phyloP scores from a whole-genome alignment of 495 filamentous ascomycete species.

The Trichoderma orchidacearum region DNA sequence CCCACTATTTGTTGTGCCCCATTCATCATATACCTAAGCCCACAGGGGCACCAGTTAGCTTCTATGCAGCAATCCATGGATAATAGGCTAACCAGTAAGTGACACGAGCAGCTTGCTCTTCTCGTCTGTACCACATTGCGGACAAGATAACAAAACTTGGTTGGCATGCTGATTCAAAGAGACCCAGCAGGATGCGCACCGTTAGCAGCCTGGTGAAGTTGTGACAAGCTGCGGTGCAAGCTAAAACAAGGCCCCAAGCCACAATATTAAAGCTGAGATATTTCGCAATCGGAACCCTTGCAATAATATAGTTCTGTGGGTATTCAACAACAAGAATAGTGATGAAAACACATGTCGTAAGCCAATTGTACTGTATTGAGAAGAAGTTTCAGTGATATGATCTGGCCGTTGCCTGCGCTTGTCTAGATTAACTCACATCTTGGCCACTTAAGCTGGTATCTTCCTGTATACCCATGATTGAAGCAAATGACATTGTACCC shows the following conservation, averaged over 20 bases:
- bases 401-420: background rate
- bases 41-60: background rate
- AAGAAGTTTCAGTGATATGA: background rate
- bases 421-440: constrained; percentile 11
- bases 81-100: constrained; percentile 40
- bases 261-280: constrained; percentile 50
- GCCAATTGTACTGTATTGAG: constrained; percentile 29
- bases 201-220: constrained; percentile 41
- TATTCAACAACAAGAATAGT: constrained; percentile 39
- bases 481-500: constrained; percentile 54
- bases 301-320: constrained; percentile 39
- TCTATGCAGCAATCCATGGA: background rate
- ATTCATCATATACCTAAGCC: constrained; percentile 48
- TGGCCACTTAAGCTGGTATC: constrained; percentile 42
- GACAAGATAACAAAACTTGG: constrained; percentile 48
- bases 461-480: constrained; percentile 51
- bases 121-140: constrained; percentile 60
- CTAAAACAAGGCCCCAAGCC: constrained; percentile 43
- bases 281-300: constrained; percentile 36
- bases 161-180: constrained; percentile 56
- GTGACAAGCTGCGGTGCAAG: constrained; percentile 42
- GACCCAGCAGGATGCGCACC: constrained; percentile 49
- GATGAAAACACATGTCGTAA: constrained; percentile 42
- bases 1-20: constrained; percentile 43
- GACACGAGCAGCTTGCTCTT: constrained; percentile 50